Conservation (phyloP, 495 filamentous ascomycete genomes). For the Penicillium nucicola region DNA sequence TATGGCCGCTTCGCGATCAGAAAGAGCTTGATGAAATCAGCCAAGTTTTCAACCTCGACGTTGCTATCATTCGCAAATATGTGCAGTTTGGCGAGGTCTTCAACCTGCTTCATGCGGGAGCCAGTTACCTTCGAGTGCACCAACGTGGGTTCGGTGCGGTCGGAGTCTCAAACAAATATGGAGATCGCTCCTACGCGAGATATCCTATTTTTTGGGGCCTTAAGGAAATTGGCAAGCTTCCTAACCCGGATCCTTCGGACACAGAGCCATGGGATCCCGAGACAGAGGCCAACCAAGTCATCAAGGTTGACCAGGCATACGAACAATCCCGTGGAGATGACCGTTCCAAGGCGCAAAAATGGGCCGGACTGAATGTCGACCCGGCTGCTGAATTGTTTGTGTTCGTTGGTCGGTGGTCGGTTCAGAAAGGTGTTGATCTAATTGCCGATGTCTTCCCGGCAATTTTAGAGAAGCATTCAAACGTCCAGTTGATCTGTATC, state of each 20-base stretch:
- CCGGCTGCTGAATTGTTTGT: slow-evolving; percentile 70
- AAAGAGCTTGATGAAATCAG: slow-evolving; percentile 67
- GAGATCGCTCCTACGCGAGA: slow-evolving; percentile 68
- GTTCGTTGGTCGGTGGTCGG: slow-evolving; percentile 75
- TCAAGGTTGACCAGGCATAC: too few species aligned
- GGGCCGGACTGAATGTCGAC: slow-evolving; percentile 67
- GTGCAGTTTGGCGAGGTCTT: slow-evolving; percentile 66
- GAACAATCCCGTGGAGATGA: background rate
- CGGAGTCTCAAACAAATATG: slow-evolving; percentile 72
- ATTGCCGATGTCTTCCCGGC: slow-evolving; percentile 76
- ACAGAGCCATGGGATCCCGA: too few species aligned
- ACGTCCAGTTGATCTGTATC: slow-evolving; percentile 66
- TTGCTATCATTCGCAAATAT: slow-evolving; percentile 38
- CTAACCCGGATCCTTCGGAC: slow-evolving; percentile 75
- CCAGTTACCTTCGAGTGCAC: slow-evolving; percentile 68
- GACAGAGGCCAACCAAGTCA: too few species aligned
- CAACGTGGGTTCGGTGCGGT: slow-evolving; percentile 74
- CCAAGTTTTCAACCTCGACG: slow-evolving; percentile 59
- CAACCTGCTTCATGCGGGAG: slow-evolving; percentile 69
- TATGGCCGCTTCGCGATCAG: slow-evolving; percentile 71
- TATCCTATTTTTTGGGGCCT: slow-evolving; percentile 80
- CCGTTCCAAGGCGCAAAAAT: slow-evolving; percentile 62
- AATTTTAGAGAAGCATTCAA: slow-evolving; percentile 62
- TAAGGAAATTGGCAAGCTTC: slow-evolving; percentile 67
- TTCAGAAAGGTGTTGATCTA: slow-evolving; percentile 74